Evolutionary conservation across 257 asterid species (phyloP).

Genomic region (Fraxinus quadrangulata): DNA sequence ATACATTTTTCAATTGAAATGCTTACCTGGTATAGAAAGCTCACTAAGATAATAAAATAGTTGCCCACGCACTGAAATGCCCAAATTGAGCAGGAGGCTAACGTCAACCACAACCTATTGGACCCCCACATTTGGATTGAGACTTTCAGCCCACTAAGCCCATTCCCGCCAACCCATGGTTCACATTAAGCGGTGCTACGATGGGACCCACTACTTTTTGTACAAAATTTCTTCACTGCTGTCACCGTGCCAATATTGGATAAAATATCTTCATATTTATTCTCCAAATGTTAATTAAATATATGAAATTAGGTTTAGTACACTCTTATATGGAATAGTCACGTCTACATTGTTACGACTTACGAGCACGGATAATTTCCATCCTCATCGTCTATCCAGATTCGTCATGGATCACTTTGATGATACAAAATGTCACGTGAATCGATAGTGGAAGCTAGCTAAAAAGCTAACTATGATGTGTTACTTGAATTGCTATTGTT

Average conservation of each 20-base stretch:
- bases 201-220: constrained; percentile 16
- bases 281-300: background rate
- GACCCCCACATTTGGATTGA: constrained; percentile 38
- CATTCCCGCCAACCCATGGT: constrained; percentile 49
- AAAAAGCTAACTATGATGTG: background rate
- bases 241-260: constrained; percentile 12
- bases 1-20: background rate
- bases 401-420: no score
- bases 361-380: background rate
- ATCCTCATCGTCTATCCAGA: background rate
- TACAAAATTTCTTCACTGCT: background rate
- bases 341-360: background rate
- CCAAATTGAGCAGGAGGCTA: constrained; percentile 17
- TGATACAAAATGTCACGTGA: background rate
- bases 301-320: background rate
- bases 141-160: constrained; percentile 63
- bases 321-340: background rate
- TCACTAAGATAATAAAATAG: constrained; percentile 29
- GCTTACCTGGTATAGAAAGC: constrained; percentile 38
- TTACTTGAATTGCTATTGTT: no score
- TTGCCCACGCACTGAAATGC: constrained; percentile 54
- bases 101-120: constrained; percentile 36
- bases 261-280: constrained; percentile 3
- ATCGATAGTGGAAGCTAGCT: background rate
- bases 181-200: constrained; percentile 37